These are phyloP conservation scores for Penicillium paneum DNA, from an alignment of 2,329 filamentous ascomycete species.

Conservation along the genomic window DNA sequence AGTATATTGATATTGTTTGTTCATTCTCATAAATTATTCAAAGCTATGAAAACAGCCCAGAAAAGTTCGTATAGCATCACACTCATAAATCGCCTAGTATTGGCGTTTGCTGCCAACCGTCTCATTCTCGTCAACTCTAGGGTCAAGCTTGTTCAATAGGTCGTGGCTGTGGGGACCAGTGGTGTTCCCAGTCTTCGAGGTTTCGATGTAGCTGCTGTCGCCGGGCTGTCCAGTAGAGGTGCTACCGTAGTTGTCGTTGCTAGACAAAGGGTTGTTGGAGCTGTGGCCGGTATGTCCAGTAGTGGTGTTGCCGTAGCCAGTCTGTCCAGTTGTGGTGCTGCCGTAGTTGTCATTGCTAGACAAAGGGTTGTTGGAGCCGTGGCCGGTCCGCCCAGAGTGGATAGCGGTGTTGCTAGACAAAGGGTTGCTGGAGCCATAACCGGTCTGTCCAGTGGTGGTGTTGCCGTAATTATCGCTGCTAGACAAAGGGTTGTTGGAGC, in stretches of 20 bases:
- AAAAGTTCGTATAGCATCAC: background rate
- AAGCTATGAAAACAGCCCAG: background rate
- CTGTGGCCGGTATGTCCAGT: background rate
- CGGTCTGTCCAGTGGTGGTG: background rate
- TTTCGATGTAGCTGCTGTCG: conserved; percentile 17
- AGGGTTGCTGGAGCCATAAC: background rate
- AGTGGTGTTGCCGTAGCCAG: too few species aligned
- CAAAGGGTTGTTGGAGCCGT: conserved; percentile 3
- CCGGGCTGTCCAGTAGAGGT: background rate
- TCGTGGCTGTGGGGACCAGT: conserved; percentile 46
- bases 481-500: too few species aligned
- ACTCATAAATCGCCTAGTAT: conserved; percentile 6
- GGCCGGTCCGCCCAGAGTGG: background rate
- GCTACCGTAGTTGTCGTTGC: too few species aligned
- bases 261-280: background rate
- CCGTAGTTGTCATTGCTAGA: conserved; percentile 2
- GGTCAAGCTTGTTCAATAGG: conserved; percentile 44
- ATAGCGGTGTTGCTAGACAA: background rate
- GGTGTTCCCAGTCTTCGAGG: conserved; percentile 5
- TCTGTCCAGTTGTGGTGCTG: background rate
- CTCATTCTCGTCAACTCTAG: conserved; percentile 13
- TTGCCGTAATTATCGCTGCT: too few species aligned
- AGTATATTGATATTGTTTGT: background rate
- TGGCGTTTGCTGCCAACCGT: conserved; percentile 11
- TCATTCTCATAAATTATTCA: background rate